Percentiles rank a stretch among this genome's conserved stretches.
These are phyloP conservation scores for Candida glucosophila DNA, from an alignment of 1,139 yeast genomes.

Conservation along the genomic window DNA sequence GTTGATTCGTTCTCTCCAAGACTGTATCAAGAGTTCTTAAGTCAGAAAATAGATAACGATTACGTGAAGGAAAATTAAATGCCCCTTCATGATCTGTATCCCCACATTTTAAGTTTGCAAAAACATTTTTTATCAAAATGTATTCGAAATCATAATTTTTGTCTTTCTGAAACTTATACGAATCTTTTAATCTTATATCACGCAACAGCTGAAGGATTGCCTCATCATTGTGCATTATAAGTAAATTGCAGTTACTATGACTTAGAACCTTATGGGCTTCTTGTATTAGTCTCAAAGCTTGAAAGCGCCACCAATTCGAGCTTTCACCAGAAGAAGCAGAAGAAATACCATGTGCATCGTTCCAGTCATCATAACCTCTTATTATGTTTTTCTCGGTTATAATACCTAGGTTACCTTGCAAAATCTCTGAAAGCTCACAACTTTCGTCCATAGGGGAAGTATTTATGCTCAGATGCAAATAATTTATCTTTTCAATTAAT, in stretches of 20 bases:
- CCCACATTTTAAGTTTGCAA: too few species aligned
- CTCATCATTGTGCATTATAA: slow-evolving; percentile 1
- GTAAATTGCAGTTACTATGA: slow-evolving; percentile 18
- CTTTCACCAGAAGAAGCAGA: slow-evolving; percentile 31
- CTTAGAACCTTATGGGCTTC: slow-evolving; percentile 18
- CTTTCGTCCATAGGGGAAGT: slow-evolving; percentile 38
- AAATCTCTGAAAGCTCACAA: slow-evolving; percentile 22
- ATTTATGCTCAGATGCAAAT: slow-evolving; percentile 24
- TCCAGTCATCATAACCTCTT: slow-evolving; percentile 25
- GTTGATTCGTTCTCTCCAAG: too few species aligned
- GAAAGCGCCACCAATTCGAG: slow-evolving; percentile 4
- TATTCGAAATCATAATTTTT: too few species aligned
- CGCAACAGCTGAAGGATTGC: too few species aligned
- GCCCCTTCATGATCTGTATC: too few species aligned
- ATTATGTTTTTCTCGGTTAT: slow-evolving; percentile 28
- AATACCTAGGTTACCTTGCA: slow-evolving; percentile 23
- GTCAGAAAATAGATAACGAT: too few species aligned
- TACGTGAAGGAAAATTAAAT: too few species aligned
- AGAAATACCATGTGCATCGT: slow-evolving; percentile 7
- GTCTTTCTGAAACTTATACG: too few species aligned
- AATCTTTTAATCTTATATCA: not conserved
- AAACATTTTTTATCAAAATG: too few species aligned
- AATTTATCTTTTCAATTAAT: slow-evolving; percentile 36
- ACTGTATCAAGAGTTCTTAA: too few species aligned
- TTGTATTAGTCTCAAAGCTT: slow-evolving; percentile 13